A percentile compares a stretch with the other conserved stretches of the same genome.
Evolutionary conservation across 1,284 basidiomycete genomes (phyloP).

Genomic region (Mycena citricolor): DNA sequence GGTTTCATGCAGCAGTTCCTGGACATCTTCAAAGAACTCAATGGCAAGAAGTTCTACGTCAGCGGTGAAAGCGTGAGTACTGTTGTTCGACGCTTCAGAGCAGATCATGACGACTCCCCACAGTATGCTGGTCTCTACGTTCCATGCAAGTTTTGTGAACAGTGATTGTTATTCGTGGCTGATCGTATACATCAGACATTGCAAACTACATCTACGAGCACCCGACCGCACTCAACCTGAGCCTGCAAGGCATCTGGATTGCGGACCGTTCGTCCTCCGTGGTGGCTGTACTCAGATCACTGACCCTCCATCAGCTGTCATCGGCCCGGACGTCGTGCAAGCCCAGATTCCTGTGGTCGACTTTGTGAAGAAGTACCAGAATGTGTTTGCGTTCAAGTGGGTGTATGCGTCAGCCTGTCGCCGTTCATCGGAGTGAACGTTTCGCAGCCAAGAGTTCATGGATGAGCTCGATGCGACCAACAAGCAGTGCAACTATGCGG

Average conservation of each 20-base stretch:
- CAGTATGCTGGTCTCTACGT: conserved; percentile 66
- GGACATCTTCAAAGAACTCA: conserved; percentile 67
- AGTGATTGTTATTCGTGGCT: conserved; percentile 1
- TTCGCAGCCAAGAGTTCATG: conserved; percentile 58
- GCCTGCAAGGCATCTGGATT: conserved; percentile 71
- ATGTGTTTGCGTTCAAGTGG: conserved; percentile 71
- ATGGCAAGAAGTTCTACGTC: conserved; percentile 67
- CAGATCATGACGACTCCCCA: conserved; percentile 6
- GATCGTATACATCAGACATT: conserved; percentile 61
- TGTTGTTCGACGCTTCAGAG: conserved; percentile 8
- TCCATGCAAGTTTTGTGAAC: conserved; percentile 48
- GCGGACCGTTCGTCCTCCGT: conserved; percentile 55
- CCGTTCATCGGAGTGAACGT: not conserved
- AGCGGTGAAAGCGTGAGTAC: conserved; percentile 70
- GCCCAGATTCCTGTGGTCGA: conserved; percentile 66
- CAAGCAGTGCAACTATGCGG: conserved; percentile 57
- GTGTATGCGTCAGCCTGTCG: conserved; percentile 23
- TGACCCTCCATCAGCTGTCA: conserved; percentile 43
- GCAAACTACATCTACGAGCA: conserved; percentile 71
- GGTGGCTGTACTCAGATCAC: too few relatives aligned
- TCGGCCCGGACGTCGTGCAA: conserved; percentile 63
- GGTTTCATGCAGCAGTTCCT: conserved; percentile 77
- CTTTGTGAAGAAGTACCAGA: conserved; percentile 69
- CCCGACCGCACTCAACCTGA: conserved; percentile 49
- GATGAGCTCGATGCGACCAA: conserved; percentile 54